Conservation (phyloP, 2,329 filamentous ascomycete genomes). For the Elsinoe batatas region DNA sequence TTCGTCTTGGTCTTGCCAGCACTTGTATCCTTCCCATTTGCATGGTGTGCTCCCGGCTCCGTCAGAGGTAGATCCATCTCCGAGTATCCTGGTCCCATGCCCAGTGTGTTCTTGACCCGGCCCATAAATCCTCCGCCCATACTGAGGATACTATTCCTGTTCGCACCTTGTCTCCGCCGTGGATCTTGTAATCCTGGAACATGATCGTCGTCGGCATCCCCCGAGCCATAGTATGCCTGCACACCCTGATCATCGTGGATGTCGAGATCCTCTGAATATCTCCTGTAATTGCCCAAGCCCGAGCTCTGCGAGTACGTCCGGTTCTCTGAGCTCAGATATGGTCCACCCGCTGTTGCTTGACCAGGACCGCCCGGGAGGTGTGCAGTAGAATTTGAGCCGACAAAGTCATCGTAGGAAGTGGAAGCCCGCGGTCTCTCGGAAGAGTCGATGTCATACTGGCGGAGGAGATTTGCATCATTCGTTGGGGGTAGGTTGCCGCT, state of each 20-base stretch:
- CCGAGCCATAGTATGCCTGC: constrained; percentile 61
- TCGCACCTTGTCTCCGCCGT: constrained; percentile 31
- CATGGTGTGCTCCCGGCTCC: constrained; percentile 48
- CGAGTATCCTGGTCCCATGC: constrained; percentile 78
- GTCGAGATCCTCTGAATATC: constrained; percentile 85
- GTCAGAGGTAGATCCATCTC: constrained; percentile 98
- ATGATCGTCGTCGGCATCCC: constrained; percentile 48
- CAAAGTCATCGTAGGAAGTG: constrained; percentile 89
- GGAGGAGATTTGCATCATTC: constrained; percentile 70
- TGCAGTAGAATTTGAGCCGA: constrained; percentile 50
- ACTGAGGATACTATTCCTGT: constrained; percentile 80
- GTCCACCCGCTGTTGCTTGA: constrained; percentile 29
- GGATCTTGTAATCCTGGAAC: constrained; percentile 43
- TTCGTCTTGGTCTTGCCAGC: constrained; percentile 18
- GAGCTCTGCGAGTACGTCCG: constrained; percentile 63
- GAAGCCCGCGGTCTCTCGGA: constrained; percentile 60
- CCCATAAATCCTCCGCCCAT: constrained; percentile 82
- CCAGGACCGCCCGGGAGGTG: constrained; percentile 37
- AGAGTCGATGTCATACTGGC: constrained; percentile 62
- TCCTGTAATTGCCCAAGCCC: constrained; percentile 75
- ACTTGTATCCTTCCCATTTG: constrained; percentile 30
- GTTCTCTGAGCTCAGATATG: constrained; percentile 30
- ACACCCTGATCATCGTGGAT: constrained; percentile 61
- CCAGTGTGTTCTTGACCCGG: constrained; percentile 78
- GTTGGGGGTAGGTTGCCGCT: constrained; percentile 67